Conservation (phyloP, 78 protist genomes). For the Dictyostelium brefeldianum region DNA sequence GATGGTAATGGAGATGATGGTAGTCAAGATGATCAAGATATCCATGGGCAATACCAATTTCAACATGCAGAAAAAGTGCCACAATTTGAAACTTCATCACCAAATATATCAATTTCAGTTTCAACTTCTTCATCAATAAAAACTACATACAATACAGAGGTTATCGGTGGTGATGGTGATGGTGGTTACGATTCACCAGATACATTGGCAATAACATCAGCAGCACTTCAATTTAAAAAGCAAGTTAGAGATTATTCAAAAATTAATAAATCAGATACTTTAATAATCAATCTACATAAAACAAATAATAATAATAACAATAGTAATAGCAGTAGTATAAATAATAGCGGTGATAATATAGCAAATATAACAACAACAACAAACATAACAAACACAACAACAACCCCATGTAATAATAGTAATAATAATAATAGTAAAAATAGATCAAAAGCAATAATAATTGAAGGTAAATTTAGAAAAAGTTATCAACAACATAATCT, state of each 20-base stretch:
- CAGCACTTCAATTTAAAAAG: too few species aligned
- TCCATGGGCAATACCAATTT: background rate
- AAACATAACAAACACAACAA: background rate
- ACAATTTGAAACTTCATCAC: too few species aligned
- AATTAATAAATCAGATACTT: background rate
- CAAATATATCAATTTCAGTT: too few species aligned
- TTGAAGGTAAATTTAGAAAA: background rate
- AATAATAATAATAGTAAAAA: background rate
- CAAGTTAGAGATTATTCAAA: too few species aligned
- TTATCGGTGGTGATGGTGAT: background rate
- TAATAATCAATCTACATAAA: background rate
- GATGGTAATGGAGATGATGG: background rate
- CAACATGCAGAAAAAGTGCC: background rate
- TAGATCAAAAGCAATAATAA: slow-evolving; percentile 1
- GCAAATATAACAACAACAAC: background rate
- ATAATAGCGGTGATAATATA: background rate
- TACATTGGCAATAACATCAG: too few species aligned
- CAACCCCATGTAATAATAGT: background rate
- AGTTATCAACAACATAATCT: background rate
- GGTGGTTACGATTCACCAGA: background rate
- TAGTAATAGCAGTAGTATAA: background rate
- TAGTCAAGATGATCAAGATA: background rate
- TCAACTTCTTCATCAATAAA: background rate
- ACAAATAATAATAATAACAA: background rate
- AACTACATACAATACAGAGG: too few species aligned